Evolutionary conservation across 805 yeast species (phyloP).

Genomic region (Kuraishia piskuri): DNA sequence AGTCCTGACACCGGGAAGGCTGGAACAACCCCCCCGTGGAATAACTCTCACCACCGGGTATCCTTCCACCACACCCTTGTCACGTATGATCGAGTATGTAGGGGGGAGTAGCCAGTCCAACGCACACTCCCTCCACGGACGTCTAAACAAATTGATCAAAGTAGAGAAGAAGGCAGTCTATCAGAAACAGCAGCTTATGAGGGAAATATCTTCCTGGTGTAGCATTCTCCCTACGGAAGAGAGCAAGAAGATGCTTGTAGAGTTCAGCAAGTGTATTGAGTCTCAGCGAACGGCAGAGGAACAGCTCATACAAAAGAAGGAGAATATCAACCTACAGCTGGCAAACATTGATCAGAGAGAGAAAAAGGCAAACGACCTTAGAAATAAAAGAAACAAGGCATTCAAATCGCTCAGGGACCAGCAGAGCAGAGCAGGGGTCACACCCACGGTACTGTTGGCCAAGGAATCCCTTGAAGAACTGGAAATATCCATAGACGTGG

Average conservation of each 20-base stretch:
- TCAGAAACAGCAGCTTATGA: conserved; percentile 28
- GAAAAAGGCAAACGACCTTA: conserved; percentile 32
- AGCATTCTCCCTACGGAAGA: conserved; percentile 28
- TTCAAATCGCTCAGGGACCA: conserved; percentile 29
- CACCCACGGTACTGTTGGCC: conserved; percentile 31
- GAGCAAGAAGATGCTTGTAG: conserved; percentile 28
- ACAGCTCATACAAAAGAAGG: conserved; percentile 32
- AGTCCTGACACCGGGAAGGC: not conserved
- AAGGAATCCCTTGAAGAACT: conserved; percentile 46
- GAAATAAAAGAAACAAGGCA: conserved; percentile 26
- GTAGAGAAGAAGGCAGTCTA: conserved; percentile 27
- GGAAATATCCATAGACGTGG: conserved; percentile 40
- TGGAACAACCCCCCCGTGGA: not conserved
- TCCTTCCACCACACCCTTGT: not conserved
- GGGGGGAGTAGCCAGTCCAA: conserved; percentile 9
- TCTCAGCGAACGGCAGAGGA: conserved; percentile 27
- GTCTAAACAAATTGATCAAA: conserved; percentile 28
- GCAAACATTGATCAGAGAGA: conserved; percentile 42
- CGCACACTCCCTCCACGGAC: conserved; percentile 22
- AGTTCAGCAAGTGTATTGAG: conserved; percentile 29
- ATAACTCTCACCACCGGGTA: not conserved
- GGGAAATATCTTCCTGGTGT: conserved; percentile 35
- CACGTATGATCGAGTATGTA: conserved; percentile 1
- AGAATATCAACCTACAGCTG: conserved; percentile 32
- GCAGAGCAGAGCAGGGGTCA: conserved; percentile 38